A percentile compares a stretch with the other conserved stretches of the same genome.
Evolutionary conservation across 2,329 filamentous ascomycete genomes (phyloP).

Genomic region (Drechslerella coelobrocha): DNA sequence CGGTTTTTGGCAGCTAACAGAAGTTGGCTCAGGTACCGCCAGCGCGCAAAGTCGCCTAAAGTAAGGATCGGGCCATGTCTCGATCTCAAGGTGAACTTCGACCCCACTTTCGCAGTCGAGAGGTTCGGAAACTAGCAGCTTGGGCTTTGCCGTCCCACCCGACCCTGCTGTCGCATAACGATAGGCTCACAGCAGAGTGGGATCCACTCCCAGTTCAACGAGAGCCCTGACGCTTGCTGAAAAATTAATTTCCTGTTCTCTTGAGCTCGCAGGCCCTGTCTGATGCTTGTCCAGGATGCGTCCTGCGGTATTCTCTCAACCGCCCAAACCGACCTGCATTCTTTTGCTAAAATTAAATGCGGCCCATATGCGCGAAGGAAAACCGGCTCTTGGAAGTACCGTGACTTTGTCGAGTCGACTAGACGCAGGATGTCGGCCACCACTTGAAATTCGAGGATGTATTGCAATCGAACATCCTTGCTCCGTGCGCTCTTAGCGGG

Average conservation of each 20-base stretch:
- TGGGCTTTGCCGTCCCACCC: constrained; percentile 42
- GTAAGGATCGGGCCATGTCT: constrained; percentile 43
- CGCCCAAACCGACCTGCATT: constrained; percentile 38
- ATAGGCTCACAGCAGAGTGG: constrained; percentile 39
- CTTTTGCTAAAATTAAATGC: constrained; percentile 42
- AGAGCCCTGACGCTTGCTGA: constrained; percentile 16
- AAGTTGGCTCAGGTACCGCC: constrained; percentile 47
- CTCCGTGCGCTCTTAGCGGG: constrained; percentile 45
- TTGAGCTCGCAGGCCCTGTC: constrained; percentile 28
- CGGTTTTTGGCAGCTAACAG: constrained; percentile 33
- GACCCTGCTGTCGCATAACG: constrained; percentile 37
- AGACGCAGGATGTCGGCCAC: constrained; percentile 36
- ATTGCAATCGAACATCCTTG: constrained; percentile 44
- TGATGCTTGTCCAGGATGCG: constrained; percentile 23
- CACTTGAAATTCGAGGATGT: constrained; percentile 22
- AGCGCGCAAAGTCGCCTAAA: constrained; percentile 50
- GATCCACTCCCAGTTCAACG: constrained; percentile 32
- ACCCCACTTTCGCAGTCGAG: constrained; percentile 17
- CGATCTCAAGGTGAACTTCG: constrained; percentile 8
- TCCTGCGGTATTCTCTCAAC: constrained; percentile 45
- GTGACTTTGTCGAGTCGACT: constrained; percentile 38
- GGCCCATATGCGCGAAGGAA: constrained; percentile 39
- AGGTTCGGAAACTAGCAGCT: constrained; percentile 18
- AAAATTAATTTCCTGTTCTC: constrained; percentile 38
- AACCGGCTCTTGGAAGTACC: constrained; percentile 33